Evolutionary conservation across 2,329 filamentous ascomycete genomes (phyloP).

Genomic region (Fusarium gaditjirri): DNA sequence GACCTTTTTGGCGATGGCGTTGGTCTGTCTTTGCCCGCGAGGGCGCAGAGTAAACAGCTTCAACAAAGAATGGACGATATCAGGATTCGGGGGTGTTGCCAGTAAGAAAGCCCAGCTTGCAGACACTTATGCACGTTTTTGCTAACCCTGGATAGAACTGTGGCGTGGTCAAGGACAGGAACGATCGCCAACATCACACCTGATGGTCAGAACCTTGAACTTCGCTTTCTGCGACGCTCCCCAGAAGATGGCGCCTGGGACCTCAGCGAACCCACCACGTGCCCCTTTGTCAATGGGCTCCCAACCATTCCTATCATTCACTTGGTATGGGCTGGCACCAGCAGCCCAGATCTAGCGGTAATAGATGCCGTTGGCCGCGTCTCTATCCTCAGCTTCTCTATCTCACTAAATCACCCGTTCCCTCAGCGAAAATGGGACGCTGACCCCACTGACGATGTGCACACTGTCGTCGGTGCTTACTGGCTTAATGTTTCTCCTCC

Average conservation of each 20-base stretch:
- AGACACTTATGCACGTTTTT: neutral
- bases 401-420: constrained; percentile 78
- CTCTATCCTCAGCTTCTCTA: constrained; percentile 76
- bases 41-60: constrained; percentile 66
- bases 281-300: constrained; percentile 69
- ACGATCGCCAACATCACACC: constrained; percentile 83
- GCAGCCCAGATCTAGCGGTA: constrained; percentile 82
- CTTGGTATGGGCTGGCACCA: constrained; percentile 80
- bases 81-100: constrained; percentile 79
- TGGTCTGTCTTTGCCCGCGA: constrained; percentile 64
- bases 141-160: constrained; percentile 63
- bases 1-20: constrained; percentile 81
- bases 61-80: constrained; percentile 81
- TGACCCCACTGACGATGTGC: constrained; percentile 79
- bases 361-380: constrained; percentile 84
- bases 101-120: constrained; percentile 64
- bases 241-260: constrained; percentile 78
- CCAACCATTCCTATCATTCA: constrained; percentile 78
- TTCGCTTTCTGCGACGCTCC: constrained; percentile 77
- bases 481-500: constrained; percentile 76
- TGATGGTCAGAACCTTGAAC: constrained; percentile 75
- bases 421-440: constrained; percentile 69
- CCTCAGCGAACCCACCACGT: constrained; percentile 75
- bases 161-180: constrained; percentile 89
- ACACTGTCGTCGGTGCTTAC: constrained; percentile 82